Percentiles rank a stretch among this genome's conserved stretches.
These are phyloP conservation scores for Pneumocystis murina DNA, from an alignment of 1,139 yeast species.

Conservation along the genomic window DNA sequence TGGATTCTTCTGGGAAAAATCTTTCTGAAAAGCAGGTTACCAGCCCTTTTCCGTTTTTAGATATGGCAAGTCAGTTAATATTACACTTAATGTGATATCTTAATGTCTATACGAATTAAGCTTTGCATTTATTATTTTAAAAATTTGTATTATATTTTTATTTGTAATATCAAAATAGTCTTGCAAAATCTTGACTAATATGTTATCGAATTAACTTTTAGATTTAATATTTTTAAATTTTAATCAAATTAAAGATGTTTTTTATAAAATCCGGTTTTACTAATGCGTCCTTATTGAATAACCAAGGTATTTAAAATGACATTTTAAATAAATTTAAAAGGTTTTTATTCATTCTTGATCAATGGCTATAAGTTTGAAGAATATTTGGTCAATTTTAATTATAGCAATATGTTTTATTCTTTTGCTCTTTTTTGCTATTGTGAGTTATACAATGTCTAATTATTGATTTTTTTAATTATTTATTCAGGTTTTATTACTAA, in stretches of 20 bases:
- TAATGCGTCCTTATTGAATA: neutral
- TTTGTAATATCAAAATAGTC: neutral
- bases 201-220: neutral
- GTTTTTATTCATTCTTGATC: neutral
- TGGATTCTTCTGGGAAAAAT: slow-evolving; percentile 4
- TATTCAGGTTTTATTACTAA: neutral
- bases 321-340: neutral
- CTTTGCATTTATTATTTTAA: neutral
- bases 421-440: neutral
- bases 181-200: neutral
- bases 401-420: neutral
- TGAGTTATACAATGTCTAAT: neutral
- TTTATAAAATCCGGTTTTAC: too few species aligned
- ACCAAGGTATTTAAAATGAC: neutral
- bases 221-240: neutral
- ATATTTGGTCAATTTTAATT: neutral
- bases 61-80: slow-evolving; percentile 10
- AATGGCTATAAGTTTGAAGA: neutral
- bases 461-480: neutral
- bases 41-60: slow-evolving; percentile 12
- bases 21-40: slow-evolving; percentile 11
- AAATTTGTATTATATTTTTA: neutral
- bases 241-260: neutral
- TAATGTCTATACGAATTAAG: neutral
- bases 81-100: neutral